Conservation (phyloP, 1,284 basidiomycete genomes). For the Amylostereum areolatum region DNA sequence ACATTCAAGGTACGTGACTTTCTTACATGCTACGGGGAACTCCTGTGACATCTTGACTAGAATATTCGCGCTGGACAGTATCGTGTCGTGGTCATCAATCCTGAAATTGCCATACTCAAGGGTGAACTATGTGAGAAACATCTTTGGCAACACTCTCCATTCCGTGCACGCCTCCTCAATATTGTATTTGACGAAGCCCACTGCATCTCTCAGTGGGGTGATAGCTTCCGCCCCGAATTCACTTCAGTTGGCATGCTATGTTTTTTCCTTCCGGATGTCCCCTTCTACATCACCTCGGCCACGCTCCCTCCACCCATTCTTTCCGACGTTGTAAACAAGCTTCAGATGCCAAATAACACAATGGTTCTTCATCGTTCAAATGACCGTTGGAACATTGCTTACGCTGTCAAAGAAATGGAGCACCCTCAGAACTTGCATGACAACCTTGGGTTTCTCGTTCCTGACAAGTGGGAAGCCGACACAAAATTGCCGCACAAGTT, state of each 20-base stretch:
- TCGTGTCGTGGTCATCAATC: constrained; percentile 25
- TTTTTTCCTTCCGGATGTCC: constrained; percentile 21
- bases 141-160: constrained; percentile 20
- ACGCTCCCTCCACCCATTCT: constrained; percentile 25
- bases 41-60: constrained; percentile 12
- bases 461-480: constrained; percentile 9
- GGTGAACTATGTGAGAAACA: constrained; percentile 14
- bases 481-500: constrained; percentile 22
- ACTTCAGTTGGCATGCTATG: constrained; percentile 19
- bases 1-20: constrained; percentile 13
- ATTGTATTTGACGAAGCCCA: constrained; percentile 32
- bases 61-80: constrained; percentile 22
- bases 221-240: constrained; percentile 27
- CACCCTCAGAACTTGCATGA: constrained; percentile 17
- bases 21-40: background rate
- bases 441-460: constrained; percentile 27
- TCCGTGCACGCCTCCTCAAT: constrained; percentile 20
- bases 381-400: constrained; percentile 26
- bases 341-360: constrained; percentile 14
- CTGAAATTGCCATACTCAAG: constrained; percentile 23
- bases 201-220: constrained; percentile 29
- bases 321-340: constrained; percentile 16
- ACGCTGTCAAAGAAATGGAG: constrained; percentile 21
- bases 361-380: constrained; percentile 18
- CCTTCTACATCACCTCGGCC: constrained; percentile 27